A percentile compares a stretch with the other conserved stretches of the same genome.
These are phyloP conservation scores for Isoetes taiwanensis DNA, from an alignment of 75 land plant species.

Conservation along the genomic window DNA sequence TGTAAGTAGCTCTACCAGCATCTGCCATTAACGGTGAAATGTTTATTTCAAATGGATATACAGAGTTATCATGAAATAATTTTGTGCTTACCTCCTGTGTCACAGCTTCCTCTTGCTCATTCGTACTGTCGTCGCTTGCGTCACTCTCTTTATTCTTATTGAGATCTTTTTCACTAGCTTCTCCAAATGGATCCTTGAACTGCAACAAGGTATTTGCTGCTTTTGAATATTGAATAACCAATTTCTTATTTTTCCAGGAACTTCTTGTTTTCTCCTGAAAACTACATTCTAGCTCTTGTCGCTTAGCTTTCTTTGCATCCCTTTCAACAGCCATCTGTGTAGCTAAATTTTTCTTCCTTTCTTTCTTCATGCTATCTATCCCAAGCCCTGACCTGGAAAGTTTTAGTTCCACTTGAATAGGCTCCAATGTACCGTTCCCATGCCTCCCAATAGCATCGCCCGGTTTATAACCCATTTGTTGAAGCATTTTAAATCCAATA, in stretches of 20 bases:
- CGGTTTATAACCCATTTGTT: conserved; percentile 88
- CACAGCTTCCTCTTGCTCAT: conserved; percentile 66
- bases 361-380: conserved; percentile 21
- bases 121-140: conserved; percentile 16
- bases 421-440: conserved; percentile 50
- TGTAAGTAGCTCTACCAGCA: conserved; percentile 36
- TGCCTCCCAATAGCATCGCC: conserved; percentile 60
- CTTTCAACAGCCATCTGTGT: conserved; percentile 22
- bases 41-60: neutral
- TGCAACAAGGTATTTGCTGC: conserved; percentile 54
- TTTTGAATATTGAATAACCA: conserved; percentile 42
- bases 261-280: conserved; percentile 44
- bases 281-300: conserved; percentile 40
- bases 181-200: conserved; percentile 37
- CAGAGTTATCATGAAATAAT: neutral
- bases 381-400: conserved; percentile 71
- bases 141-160: conserved; percentile 30
- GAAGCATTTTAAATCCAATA: conserved; percentile 78
- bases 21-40: conserved; percentile 13
- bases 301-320: conserved; percentile 18
- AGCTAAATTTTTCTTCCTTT: conserved; percentile 16
- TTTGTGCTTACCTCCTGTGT: conserved; percentile 55
- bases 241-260: conserved; percentile 43
- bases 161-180: conserved; percentile 5
- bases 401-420: conserved; percentile 52